phyloP scores from a whole-genome alignment of 108 stramenopile genomes.

The Hondaea fermentalgiana region DNA sequence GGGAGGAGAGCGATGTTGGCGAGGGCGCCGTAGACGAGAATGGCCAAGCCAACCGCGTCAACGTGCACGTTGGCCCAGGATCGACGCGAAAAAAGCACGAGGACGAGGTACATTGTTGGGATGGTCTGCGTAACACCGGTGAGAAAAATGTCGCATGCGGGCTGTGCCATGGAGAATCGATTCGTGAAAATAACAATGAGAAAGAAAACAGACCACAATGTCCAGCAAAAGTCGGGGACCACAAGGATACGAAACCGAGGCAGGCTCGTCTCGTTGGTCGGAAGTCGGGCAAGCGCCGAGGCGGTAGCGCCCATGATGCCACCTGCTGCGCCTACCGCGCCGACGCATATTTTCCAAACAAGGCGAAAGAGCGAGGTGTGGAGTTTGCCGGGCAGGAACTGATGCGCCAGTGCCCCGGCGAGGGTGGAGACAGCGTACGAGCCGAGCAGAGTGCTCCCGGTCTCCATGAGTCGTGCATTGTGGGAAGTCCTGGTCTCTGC shows the following conservation, averaged over 20 bases:
- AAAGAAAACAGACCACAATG: slow-evolving; percentile 45
- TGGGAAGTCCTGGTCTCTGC: background rate
- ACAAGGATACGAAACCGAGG: slow-evolving; percentile 19
- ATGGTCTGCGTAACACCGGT: slow-evolving; percentile 67
- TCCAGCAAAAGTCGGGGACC: slow-evolving; percentile 55
- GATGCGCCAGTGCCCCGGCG: slow-evolving; percentile 64
- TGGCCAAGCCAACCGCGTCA: background rate
- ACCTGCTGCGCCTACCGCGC: slow-evolving; percentile 61
- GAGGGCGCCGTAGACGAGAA: slow-evolving; percentile 61
- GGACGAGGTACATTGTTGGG: slow-evolving; percentile 57
- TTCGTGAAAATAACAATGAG: slow-evolving; percentile 48
- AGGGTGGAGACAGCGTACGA: slow-evolving; percentile 55
- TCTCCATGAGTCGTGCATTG: background rate
- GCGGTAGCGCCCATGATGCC: slow-evolving; percentile 63
- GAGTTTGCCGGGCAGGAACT: slow-evolving; percentile 42
- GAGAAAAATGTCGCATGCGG: slow-evolving; percentile 80
- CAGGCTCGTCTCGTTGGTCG: background rate
- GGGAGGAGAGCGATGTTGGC: slow-evolving; percentile 69
- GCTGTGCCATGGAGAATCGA: slow-evolving; percentile 63
- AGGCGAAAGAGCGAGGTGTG: slow-evolving; percentile 57
- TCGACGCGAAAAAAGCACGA: background rate
- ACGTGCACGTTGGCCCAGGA: background rate
- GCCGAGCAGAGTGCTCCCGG: slow-evolving; percentile 34
- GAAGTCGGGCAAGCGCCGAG: background rate
- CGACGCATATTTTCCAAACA: slow-evolving; percentile 69